Evolutionary conservation across 2,329 filamentous ascomycete species (phyloP).

Genomic region (Berkeleyomyces basicola): DNA sequence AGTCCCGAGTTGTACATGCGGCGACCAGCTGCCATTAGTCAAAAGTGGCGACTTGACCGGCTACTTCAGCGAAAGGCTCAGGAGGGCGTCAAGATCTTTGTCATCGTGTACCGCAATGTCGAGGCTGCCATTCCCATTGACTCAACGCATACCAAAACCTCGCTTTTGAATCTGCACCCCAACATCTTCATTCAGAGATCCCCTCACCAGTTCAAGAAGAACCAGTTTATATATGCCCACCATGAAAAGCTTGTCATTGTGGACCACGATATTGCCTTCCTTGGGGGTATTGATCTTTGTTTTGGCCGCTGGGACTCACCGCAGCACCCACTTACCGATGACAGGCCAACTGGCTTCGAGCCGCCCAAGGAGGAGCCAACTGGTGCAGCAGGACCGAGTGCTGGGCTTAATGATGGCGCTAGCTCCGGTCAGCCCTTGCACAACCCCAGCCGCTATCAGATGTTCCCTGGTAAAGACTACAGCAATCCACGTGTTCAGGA

Average conservation of each 20-base stretch:
- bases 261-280: conserved; percentile 88
- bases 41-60: conserved; percentile 92
- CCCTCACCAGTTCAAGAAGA: conserved; percentile 95
- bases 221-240: conserved; percentile 98
- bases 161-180: conserved; percentile 80
- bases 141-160: conserved; percentile 95
- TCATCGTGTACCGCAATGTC: conserved; percentile 96
- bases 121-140: conserved; percentile 95
- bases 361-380: conserved; percentile 25
- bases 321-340: conserved; percentile 77
- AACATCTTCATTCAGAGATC: conserved; percentile 95
- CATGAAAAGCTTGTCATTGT: conserved; percentile 97
- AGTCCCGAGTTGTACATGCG: conserved; percentile 93
- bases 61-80: conserved; percentile 83
- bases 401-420: conserved; percentile 15
- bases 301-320: conserved; percentile 97
- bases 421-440: conserved; percentile 39
- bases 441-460: conserved; percentile 78
- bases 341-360: conserved; percentile 92
- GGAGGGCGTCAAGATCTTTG: conserved; percentile 92
- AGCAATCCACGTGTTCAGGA: conserved; percentile 92
- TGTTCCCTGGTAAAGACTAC: conserved; percentile 97
- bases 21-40: conserved; percentile 82
- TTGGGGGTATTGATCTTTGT: conserved; percentile 89
- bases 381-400: background rate